These are phyloP conservation scores for Bothriochloa decipiens DNA, from an alignment of 176 grass and related monocot species.

Conservation along the genomic window DNA sequence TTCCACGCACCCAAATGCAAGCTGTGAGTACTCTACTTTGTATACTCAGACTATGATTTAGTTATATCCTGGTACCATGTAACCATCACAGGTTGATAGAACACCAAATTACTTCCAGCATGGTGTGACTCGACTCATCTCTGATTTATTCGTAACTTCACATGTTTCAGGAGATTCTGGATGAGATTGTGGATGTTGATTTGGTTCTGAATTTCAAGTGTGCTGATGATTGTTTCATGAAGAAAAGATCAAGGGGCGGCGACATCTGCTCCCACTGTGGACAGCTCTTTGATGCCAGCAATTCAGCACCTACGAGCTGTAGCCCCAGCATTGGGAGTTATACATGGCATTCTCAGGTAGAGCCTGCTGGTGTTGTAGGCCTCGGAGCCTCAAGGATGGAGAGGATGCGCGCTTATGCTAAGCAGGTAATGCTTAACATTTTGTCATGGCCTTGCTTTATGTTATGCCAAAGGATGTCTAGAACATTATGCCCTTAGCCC, in stretches of 20 bases:
- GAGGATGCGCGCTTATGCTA: slow-evolving; percentile 66
- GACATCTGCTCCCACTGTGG: slow-evolving; percentile 81
- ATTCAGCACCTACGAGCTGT: slow-evolving; percentile 43
- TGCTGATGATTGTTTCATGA: slow-evolving; percentile 71
- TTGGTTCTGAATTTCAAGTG: slow-evolving; percentile 98
- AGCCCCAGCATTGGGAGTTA: slow-evolving; percentile 56
- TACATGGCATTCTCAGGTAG: slow-evolving; percentile 48
- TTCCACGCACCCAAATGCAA: slow-evolving; percentile 75
- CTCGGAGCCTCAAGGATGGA: slow-evolving; percentile 55
- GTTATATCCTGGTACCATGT: background rate
- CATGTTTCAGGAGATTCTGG: slow-evolving; percentile 83
- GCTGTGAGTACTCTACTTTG: slow-evolving; percentile 69
- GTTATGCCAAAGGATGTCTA: background rate
- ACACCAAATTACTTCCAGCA: background rate
- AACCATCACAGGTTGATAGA: background rate
- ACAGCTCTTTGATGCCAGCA: slow-evolving; percentile 61
- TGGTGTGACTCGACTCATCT: slow-evolving; percentile 10
- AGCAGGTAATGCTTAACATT: slow-evolving; percentile 67
- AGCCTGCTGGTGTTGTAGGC: slow-evolving; percentile 50
- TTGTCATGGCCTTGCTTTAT: background rate
- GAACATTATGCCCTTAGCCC: background rate
- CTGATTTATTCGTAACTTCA: background rate
- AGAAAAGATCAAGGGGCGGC: slow-evolving; percentile 58
- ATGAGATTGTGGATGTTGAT: slow-evolving; percentile 85
- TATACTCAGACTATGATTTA: background rate